phyloP scores from a whole-genome alignment of 192 early-diverging fungal species.

The Gigaspora rosea region DNA sequence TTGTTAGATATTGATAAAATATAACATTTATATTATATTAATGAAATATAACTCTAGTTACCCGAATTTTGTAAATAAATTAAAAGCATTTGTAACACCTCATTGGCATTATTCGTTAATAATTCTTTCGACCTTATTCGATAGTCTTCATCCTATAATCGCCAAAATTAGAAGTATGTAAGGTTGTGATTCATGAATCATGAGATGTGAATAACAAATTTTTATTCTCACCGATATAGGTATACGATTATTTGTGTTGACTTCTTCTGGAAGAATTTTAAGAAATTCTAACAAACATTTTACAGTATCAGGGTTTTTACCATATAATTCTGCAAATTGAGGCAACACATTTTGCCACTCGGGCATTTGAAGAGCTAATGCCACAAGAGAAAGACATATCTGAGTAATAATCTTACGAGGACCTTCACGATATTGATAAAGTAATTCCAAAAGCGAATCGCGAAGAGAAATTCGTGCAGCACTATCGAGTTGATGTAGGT shows the following conservation, averaged over 20 bases:
- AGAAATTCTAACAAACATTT: constrained; percentile 78
- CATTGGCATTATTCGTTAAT: constrained; percentile 62
- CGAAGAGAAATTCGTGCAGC: constrained; percentile 64
- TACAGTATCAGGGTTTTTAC: constrained; percentile 61
- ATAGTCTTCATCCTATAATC: constrained; percentile 60
- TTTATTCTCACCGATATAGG: constrained; percentile 57
- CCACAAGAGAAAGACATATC: constrained; percentile 81
- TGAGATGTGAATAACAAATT: no score
- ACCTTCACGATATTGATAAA: constrained; percentile 57
- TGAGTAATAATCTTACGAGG: constrained; percentile 74
- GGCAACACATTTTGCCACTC: constrained; percentile 82
- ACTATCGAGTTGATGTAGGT: constrained; percentile 74
- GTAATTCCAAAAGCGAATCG: constrained; percentile 75
- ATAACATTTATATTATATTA: no score
- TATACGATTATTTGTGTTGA: constrained; percentile 63
- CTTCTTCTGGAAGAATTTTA: constrained; percentile 86
- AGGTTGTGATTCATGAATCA: background rate
- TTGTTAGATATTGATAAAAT: background rate
- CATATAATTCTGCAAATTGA: constrained; percentile 72
- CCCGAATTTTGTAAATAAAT: constrained; percentile 67
- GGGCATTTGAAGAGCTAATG: constrained; percentile 75
- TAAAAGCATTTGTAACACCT: constrained; percentile 73
- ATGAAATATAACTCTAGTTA: constrained; percentile 38
- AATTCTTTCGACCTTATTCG: constrained; percentile 57
- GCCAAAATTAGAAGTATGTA: background rate